phyloP scores from a whole-genome alignment of 441 rosid genomes.

The Manihot esculenta region DNA sequence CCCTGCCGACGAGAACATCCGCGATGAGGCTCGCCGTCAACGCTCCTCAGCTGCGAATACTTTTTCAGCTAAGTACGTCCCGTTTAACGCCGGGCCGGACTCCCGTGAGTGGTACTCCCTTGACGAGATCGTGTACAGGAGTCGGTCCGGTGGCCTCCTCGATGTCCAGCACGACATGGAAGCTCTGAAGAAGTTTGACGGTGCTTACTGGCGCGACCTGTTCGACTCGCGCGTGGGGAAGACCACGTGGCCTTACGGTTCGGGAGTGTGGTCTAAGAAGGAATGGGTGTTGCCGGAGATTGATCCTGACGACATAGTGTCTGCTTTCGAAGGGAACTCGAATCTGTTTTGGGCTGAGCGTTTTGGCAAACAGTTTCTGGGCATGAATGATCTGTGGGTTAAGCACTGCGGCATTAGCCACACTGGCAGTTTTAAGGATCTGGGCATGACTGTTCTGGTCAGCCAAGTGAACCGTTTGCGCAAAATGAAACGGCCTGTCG shows the following conservation, averaged over 20 bases:
- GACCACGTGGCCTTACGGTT: constrained; percentile 64
- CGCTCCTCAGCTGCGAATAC: constrained; percentile 15
- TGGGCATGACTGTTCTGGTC: constrained; percentile 65
- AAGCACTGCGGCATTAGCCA: constrained; percentile 68
- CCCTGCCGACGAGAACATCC: constrained; percentile 37
- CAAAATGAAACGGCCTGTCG: constrained; percentile 41
- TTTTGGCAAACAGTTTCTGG: constrained; percentile 44
- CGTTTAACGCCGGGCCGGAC: constrained; percentile 38
- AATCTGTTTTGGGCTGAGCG: constrained; percentile 69
- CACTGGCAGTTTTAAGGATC: constrained; percentile 61
- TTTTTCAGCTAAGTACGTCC: constrained; percentile 63
- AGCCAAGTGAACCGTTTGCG: constrained; percentile 55
- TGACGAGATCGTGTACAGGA: constrained; percentile 60
- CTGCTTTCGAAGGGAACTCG: constrained; percentile 65
- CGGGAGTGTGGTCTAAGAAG: constrained; percentile 70
- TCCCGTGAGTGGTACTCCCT: constrained; percentile 55
- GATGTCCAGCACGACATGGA: constrained; percentile 58
- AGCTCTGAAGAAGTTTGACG: constrained; percentile 46
- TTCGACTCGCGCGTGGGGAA: constrained; percentile 64
- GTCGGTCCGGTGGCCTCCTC: constrained; percentile 51
- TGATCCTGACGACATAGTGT: constrained; percentile 47
- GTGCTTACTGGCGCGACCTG: constrained; percentile 48
- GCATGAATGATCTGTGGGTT: constrained; percentile 62
- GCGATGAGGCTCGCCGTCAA: constrained; percentile 59
- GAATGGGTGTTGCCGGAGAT: constrained; percentile 70